phyloP scores from a whole-genome alignment of 257 asterid genomes.

The Scutellaria minor region DNA sequence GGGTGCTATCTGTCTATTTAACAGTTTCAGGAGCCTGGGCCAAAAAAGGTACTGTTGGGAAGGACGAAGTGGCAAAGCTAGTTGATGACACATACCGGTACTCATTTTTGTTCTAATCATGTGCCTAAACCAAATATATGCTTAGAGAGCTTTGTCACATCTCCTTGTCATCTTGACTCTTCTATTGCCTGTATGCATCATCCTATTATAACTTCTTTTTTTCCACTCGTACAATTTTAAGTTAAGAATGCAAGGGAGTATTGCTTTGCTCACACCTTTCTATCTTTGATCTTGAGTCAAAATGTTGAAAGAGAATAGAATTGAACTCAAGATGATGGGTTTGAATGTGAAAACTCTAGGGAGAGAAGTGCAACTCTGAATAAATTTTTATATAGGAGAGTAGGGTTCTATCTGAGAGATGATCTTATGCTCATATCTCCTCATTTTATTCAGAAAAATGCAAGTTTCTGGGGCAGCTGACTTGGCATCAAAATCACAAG shows the following conservation, averaged over 20 bases:
- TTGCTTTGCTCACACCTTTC: slow-evolving; percentile 12
- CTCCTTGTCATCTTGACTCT: slow-evolving; percentile 2
- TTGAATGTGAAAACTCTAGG: slow-evolving; percentile 12
- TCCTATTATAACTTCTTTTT: slow-evolving; percentile 14
- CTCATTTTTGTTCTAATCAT: slow-evolving; percentile 27
- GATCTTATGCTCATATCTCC: slow-evolving; percentile 32
- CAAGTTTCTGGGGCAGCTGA: slow-evolving; percentile 84
- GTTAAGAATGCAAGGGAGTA: neutral
- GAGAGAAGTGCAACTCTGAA: slow-evolving; percentile 7
- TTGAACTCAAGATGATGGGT: slow-evolving; percentile 1
- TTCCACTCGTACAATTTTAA: slow-evolving; percentile 14
- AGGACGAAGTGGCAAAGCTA: slow-evolving; percentile 81
- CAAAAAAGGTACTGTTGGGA: slow-evolving; percentile 73
- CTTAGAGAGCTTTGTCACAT: slow-evolving; percentile 20
- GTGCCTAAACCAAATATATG: slow-evolving; percentile 14
- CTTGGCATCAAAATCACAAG: slow-evolving; percentile 76
- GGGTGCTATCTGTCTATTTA: slow-evolving; percentile 21
- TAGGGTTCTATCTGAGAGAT: slow-evolving; percentile 4
- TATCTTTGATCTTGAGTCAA: slow-evolving; percentile 16
- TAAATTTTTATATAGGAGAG: slow-evolving; percentile 7
- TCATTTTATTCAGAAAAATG: slow-evolving; percentile 71
- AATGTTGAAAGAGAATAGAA: neutral
- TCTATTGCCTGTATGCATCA: neutral
- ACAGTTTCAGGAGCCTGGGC: slow-evolving; percentile 80
- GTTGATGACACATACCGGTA: slow-evolving; percentile 92